These are phyloP conservation scores for Carex kokanica DNA, from an alignment of 176 grass and related monocot species.

Conservation along the genomic window DNA sequence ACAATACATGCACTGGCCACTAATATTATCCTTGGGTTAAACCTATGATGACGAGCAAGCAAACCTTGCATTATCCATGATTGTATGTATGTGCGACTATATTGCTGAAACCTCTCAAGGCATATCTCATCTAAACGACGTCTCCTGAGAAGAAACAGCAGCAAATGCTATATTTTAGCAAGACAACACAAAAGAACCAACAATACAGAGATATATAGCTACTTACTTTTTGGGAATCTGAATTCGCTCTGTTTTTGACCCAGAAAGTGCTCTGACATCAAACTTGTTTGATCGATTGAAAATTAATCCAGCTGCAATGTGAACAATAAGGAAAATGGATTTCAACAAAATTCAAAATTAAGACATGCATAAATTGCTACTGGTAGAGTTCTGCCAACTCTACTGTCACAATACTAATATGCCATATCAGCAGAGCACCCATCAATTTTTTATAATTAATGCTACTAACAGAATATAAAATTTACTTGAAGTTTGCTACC, in stretches of 20 bases:
- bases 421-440: not conserved
- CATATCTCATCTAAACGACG: constrained; percentile 82
- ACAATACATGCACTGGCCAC: constrained; percentile 10
- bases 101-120: constrained; percentile 82
- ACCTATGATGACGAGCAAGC: not conserved
- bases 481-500: not conserved
- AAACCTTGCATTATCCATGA: constrained; percentile 97
- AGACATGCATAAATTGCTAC: not conserved
- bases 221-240: constrained; percentile 73
- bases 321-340: not conserved
- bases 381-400: not conserved
- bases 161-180: not conserved
- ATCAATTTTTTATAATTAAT: not conserved
- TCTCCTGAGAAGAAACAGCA: constrained; percentile 38
- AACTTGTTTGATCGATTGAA: constrained; percentile 21
- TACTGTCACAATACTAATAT: not conserved
- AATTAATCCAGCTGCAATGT: constrained; percentile 38
- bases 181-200: not conserved
- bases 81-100: constrained; percentile 83
- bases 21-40: not conserved
- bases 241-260: constrained; percentile 46
- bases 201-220: not conserved
- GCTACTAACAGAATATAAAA: not conserved
- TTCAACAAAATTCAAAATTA: not conserved
- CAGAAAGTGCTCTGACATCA: constrained; percentile 33